phyloP scores from a whole-genome alignment of 2,329 filamentous ascomycete species.

The Aureobasidium leucospermi region DNA sequence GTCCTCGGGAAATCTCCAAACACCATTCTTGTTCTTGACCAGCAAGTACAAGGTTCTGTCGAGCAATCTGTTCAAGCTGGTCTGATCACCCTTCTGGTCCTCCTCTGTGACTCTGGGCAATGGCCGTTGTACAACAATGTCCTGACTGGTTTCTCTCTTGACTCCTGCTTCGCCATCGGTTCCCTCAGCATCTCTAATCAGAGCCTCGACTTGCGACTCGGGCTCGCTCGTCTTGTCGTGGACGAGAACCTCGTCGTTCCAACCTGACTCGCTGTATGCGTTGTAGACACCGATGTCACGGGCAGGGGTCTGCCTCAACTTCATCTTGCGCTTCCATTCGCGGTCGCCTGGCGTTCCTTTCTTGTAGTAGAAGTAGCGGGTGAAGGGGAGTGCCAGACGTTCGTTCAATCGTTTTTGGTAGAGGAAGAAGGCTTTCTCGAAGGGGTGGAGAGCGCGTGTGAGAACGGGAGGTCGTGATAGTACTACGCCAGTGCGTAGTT shows the following conservation, averaged over 20 bases:
- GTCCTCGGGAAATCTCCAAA: conserved; percentile 78
- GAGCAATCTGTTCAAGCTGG: conserved; percentile 70
- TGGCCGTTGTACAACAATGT: conserved; percentile 55
- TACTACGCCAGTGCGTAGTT: conserved; percentile 59
- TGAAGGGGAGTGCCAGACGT: conserved; percentile 79
- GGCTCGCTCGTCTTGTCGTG: conserved; percentile 62
- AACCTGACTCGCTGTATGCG: conserved; percentile 63
- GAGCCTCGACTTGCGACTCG: conserved; percentile 56
- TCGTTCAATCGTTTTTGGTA: conserved; percentile 97
- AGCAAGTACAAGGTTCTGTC: conserved; percentile 82
- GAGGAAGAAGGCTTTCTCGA: conserved; percentile 90
- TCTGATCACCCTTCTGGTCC: conserved; percentile 65
- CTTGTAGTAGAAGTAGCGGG: conserved; percentile 91
- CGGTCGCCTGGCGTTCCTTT: conserved; percentile 73
- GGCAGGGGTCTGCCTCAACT: conserved; percentile 67
- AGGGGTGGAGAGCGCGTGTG: conserved; percentile 73
- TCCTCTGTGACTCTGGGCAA: conserved; percentile 67
- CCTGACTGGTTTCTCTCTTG: conserved; percentile 15
- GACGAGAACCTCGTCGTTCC: conserved; percentile 85
- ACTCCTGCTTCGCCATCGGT: conserved; percentile 19
- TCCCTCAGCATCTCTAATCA: conserved; percentile 68
- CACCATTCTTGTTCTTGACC: conserved; percentile 62
- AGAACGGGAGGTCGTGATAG: conserved; percentile 83
- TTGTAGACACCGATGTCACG: conserved; percentile 82
- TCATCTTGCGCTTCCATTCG: conserved; percentile 84